Conservation (phyloP, 257 asterid species). For the Ajuga chamaepitys region DNA sequence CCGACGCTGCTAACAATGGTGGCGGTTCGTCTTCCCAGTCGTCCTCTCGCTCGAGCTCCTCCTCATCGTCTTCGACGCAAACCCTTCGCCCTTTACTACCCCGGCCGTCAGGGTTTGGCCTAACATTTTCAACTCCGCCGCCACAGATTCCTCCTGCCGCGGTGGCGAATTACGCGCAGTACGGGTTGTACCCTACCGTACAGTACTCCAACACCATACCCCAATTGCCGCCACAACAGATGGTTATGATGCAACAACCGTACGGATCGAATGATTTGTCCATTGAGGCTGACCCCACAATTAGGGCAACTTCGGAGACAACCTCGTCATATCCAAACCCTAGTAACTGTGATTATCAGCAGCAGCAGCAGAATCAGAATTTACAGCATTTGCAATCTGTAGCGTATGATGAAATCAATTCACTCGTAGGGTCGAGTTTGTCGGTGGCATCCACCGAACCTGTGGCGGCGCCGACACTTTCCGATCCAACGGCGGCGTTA, state of each 20-base stretch:
- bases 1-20: neutral
- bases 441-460: conserved; percentile 25
- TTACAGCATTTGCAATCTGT: neutral
- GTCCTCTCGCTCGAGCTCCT: conserved; percentile 24
- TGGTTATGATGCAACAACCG: conserved; percentile 10
- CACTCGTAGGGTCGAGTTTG: conserved; percentile 31
- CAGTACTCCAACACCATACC: conserved; percentile 32
- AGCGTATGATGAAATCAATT: conserved; percentile 37
- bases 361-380: conserved; percentile 3
- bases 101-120: conserved; percentile 58
- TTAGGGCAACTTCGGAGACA: conserved; percentile 10
- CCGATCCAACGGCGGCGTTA: conserved; percentile 31
- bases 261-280: conserved; percentile 13
- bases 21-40: conserved; percentile 26
- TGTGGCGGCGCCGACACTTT: conserved; percentile 11
- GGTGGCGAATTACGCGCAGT: conserved; percentile 23
- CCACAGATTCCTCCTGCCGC: conserved; percentile 4
- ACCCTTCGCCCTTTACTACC: conserved; percentile 78
- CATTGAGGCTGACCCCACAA: conserved; percentile 22
- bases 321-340: conserved; percentile 41
- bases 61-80: conserved; percentile 41
- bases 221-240: conserved; percentile 11
- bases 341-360: conserved; percentile 12
- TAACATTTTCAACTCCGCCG: conserved; percentile 23
- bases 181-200: conserved; percentile 43